Percentiles rank a stretch among this genome's conserved stretches.
Conservation (phyloP, 2,329 filamentous ascomycete genomes). For the Aotearoamyces nothofagi region DNA sequence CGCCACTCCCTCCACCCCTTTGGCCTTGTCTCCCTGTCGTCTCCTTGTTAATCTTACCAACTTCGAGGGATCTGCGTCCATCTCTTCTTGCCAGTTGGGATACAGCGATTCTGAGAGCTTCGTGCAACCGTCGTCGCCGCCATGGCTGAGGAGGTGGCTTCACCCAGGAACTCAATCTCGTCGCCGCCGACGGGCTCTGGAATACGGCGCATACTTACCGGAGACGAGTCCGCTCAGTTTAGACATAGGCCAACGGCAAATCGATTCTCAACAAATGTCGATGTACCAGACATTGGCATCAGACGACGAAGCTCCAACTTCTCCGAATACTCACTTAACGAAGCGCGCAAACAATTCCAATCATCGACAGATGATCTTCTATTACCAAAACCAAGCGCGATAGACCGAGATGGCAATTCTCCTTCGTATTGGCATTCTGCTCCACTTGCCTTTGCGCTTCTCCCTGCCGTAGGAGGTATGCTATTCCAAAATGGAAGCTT, state of each 20-base stretch:
- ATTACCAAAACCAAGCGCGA: conserved; percentile 31
- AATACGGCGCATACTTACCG: conserved; percentile 5
- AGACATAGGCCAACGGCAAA: conserved; percentile 8
- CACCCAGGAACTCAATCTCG: conserved; percentile 3
- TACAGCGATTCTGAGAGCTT: no score
- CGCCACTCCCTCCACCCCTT: no score
- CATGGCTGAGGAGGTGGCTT: background rate
- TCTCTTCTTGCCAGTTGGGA: no score
- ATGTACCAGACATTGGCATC: background rate
- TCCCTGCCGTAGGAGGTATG: conserved; percentile 74
- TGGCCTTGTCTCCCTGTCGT: no score
- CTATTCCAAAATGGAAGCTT: conserved; percentile 74
- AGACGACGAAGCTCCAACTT: conserved; percentile 63
- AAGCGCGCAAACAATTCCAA: conserved; percentile 46
- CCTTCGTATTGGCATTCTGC: conserved; percentile 61
- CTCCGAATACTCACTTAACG: conserved; percentile 58
- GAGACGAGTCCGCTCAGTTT: conserved; percentile 11
- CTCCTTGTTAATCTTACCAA: no score
- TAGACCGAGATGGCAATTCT: conserved; percentile 27
- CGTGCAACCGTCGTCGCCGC: no score
- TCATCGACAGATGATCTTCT: conserved; percentile 59
- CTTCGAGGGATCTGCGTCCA: no score
- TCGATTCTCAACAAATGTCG: background rate
- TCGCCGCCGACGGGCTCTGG: no score
- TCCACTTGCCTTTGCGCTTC: conserved; percentile 69